Evolutionary conservation across 345 rosid species (phyloP), one percentile per base, ranked within the genome.

Genomic region (Excoecaria agallocha): DNA sequence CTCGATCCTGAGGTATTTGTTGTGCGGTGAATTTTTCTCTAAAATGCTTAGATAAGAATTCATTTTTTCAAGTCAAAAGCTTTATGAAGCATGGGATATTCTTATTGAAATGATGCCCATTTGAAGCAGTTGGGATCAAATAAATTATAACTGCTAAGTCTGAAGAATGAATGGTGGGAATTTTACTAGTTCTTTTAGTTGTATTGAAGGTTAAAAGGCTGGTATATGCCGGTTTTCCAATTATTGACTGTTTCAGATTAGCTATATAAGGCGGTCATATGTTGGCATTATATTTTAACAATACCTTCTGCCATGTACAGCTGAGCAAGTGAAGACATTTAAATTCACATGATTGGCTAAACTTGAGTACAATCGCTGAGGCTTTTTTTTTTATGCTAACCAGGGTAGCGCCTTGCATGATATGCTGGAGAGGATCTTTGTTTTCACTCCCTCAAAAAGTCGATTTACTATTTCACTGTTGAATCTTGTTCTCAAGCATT

Each of bases 1-100:
- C 76, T 90, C 55, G 98, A 94, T 81, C 92, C 97, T 51, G 91
- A 92, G 95, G 98, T 94, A 81, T 64, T n/a, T 66, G 43, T 16
- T 77, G 70, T 57, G 22, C 56, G 25, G 22, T 50, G 24, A 3
- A 38, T n/a, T 6, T 12, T 35, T 9, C 46, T 49, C 2, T 30
- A 30, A 30, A 20, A 63, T 63, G 22, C 22, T 19, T 46, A 24
- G 10, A 51, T 46, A 68, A 55, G 25, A 25, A 25, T 24, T 8
- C 62, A 24, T 58, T 58, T 58, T 37, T 4, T 58, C 7, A 58
- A 24, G 37, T 51, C 17, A n/a, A 13, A 13, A n/a, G 10, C 4
- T 22, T 67, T 43, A 4, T 43, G 69, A 16, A 65, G 8, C 51
- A 22, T 24, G 41, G 24, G 12, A 39, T 68, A 12, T 68, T 50